Conservation (phyloP, 2,329 filamentous ascomycete genomes). For the Sporothrix pallida region DNA sequence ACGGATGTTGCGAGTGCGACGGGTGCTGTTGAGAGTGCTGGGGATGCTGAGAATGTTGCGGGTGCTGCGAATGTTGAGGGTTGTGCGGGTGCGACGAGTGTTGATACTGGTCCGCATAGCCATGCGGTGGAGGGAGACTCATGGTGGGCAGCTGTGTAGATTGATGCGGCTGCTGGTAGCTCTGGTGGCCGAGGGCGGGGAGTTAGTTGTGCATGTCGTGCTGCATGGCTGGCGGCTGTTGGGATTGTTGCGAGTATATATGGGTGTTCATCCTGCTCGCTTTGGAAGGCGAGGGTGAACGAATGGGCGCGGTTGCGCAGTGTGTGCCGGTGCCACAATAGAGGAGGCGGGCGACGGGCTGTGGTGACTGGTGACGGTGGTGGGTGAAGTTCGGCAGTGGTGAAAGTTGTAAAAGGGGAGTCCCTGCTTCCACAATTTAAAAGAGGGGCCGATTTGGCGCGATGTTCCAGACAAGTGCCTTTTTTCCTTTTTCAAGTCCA, state of each 20-base stretch:
- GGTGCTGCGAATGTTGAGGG: conserved; percentile 10
- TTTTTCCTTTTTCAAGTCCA: not conserved
- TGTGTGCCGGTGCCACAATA: conserved; percentile 6
- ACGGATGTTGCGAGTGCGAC: conserved; percentile 23
- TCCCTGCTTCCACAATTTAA: not conserved
- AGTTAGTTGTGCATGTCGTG: conserved; percentile 38
- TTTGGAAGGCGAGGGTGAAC: not conserved
- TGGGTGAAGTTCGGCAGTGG: not conserved
- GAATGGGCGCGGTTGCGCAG: conserved; percentile 1
- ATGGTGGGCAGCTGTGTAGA: conserved; percentile 35
- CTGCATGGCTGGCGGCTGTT: conserved; percentile 34
- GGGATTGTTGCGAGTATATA: conserved; percentile 35
- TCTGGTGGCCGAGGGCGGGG: conserved; percentile 35
- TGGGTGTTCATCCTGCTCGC: conserved; percentile 34
- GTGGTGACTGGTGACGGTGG: not conserved
- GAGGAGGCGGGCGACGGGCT: not conserved
- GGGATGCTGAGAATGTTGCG: conserved; percentile 26
- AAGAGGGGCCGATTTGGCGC: conserved; percentile 10
- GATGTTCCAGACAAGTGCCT: conserved; percentile 10
- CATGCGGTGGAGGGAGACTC: conserved; percentile 35
- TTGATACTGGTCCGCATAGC: conserved; percentile 36
- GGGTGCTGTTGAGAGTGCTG: conserved; percentile 32
- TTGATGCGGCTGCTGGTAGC: conserved; percentile 31
- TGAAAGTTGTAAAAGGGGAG: not conserved
- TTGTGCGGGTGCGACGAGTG: conserved; percentile 26